Base-by-base conservation (phyloP, 805 yeast species). In the Spathaspora sp. region DNA sequence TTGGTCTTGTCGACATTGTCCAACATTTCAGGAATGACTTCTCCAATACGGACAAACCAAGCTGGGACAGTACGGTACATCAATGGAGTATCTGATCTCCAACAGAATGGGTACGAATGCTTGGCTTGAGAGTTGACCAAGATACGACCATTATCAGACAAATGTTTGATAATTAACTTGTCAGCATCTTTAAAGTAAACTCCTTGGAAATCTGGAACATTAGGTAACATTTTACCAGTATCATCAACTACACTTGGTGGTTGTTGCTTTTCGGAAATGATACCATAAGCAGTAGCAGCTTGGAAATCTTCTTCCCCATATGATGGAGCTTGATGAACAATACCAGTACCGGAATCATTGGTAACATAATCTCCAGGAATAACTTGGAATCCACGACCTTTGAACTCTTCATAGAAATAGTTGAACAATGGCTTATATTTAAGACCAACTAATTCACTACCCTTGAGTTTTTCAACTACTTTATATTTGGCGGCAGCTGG, bases 71-170 rank as follows among this genome's bases (percentile, higher is more conserved):
- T 86, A 76, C 96, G 85, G 78, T 94, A 94, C 59, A 94, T 72
- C 68, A 94, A 83, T 50, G 99, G 99, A 29, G 99, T 94, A 68
- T 94, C 99, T 2, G 98, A 93, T 82, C 99, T 87, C 99, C 99
- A 94, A 78, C 99, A 94, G 87, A 94, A 94, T 63, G 99, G 99
- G 73, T 94, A 94, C 70, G 96, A 87, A 80, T 94, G 99, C 75
- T 85, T 85, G 59, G 92, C 79, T 78, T 94, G 98, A 43, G 89
- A 76, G 52, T 85, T 86, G 43, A 83, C 80, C 57, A 94, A 76
- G 38, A 94, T 60, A 58, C 86, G 81, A 48, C 96, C 98, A 40
- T 77, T 69, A 49, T 83, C 88, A 53, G 94, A 88, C 67, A 94
- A 78, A 57, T 81, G 74, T 73, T 90, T 92, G 70, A 94, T 90